Conservation (phyloP, 352 stramenopile species). For the Globisporangium perplexum region DNA sequence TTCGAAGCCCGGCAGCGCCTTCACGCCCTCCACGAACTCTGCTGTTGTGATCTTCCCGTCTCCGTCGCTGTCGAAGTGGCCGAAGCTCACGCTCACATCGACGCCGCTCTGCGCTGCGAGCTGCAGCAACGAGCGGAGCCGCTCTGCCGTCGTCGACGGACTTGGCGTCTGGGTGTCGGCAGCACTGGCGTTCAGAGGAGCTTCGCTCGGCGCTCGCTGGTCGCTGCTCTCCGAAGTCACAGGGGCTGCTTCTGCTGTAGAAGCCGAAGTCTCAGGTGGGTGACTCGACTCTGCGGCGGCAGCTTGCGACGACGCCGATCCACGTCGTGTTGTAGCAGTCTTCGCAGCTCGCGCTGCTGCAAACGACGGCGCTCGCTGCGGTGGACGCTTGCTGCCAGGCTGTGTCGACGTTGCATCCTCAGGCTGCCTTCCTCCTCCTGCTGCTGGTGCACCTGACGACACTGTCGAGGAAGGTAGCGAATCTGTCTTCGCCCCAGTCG, state of each 20-base stretch:
- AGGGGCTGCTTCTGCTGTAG: neutral
- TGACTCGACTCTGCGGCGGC: neutral
- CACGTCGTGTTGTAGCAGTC: conserved; percentile 1
- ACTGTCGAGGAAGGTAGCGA: neutral
- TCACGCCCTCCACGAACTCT: conserved; percentile 52
- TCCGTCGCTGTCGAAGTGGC: conserved; percentile 66
- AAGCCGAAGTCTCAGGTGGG: no score
- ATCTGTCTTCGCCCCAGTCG: no score
- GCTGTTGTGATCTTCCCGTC: conserved; percentile 45
- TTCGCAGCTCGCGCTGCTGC: conserved; percentile 22
- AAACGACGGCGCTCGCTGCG: conserved; percentile 20
- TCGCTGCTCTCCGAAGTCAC: neutral
- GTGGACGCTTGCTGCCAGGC: neutral
- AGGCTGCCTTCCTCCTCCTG: neutral
- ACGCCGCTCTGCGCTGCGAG: conserved; percentile 40
- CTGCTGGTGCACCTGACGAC: neutral
- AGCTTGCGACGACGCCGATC: neutral
- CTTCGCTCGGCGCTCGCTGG: neutral
- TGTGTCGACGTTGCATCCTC: neutral
- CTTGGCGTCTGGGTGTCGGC: neutral
- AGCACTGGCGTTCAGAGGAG: neutral
- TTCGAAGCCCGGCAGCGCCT: conserved; percentile 41
- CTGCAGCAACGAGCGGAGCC: conserved; percentile 21
- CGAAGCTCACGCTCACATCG: conserved; percentile 44
- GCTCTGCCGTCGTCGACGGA: neutral